Evolutionary conservation across 345 rosid genomes (phyloP), one percentile per base, ranked within the genome.

Genomic region (Limnanthes douglasii): DNA sequence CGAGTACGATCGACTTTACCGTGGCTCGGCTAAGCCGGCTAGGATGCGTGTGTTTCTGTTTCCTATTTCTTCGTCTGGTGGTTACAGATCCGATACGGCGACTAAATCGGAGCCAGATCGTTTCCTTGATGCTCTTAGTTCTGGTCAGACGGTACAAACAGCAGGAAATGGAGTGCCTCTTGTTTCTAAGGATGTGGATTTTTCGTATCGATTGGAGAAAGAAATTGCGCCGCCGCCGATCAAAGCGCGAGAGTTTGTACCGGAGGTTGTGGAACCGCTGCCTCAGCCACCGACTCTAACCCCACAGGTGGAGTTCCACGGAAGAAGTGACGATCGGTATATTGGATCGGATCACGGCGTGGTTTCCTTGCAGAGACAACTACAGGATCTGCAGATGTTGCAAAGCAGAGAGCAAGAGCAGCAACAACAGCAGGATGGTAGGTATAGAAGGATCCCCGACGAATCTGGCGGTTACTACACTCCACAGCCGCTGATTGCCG

Each of bases 11-110:
- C 90, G 98, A 0, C 64, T 79, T 17, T 63, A 11, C 31, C 90
- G 90, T 9, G 56, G 61, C 34, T 58, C 77, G 1, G 65, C 86
- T 8, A 79, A 70, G 68, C 90, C 95, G 2, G 82, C 81, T 7
- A 69, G 98, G 59, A 66, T 88, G 92, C 70, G 98, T 13, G 48
- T 88, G 19, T 88, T 88, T 48, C 50, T 88, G 17, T 83, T 88
- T 14, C 73, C 83, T 23, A 69, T 7, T 33, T 5, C 34, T 15
- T 45, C 54, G 0, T 23, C 48, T 8, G 54, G 24, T 21, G 51
- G 62, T 8, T 72, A 70, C 34, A 68, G 75, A 11, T 68, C 82
- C 15, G 81, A 75, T 11, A 68, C 73, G 11, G 46, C 65, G 6
- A 65, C 45, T 40, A 54, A 48, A 5, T 70, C 93, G 17, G 97